Base-by-base conservation (phyloP, 495 filamentous ascomycete genomes). In the Penicillium steckii region DNA sequence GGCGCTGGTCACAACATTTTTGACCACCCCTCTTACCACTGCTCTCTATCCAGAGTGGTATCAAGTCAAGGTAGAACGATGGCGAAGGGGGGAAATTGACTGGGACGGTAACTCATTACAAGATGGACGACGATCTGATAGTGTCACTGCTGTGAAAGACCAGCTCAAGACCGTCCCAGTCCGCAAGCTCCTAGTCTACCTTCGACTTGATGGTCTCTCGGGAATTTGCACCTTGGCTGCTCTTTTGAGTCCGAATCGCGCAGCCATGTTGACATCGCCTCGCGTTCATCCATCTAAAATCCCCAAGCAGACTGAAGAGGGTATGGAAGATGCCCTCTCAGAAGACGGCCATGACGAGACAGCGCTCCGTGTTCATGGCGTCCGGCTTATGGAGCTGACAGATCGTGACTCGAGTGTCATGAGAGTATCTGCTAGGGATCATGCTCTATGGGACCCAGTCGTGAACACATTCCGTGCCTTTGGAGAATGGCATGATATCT, bases 361-460 rank as follows among this genome's bases (percentile, higher is more conserved):
- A 19, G 80, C 85, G 1, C 77, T 96, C 3, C 83, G 91, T 62
- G 89, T 95, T 0, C 87, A 96, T 60, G 94, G 91, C 29, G 70
- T 96, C 19, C 87, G 92, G 2, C 75, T 98, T 44, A 69, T 97
- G 33, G 90, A 95, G 62, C 83, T 97, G 19, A 94, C 90, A 1
- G 91, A 98, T 53, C 91, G 94, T 77, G 85, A 87, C 26, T 97
- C 94, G 6, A 89, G 91, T 17, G 91, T 96, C 47, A 98, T 98
- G 94, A 87, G 91, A 59, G 89, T 95, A 5, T 85, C 90, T 0
- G 90, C 94, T 52, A 90, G 92, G 8, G 89, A 91, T 17, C 85
- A 87, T 55, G 81, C 83, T 9, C 72, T 84, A 4, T 81, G 81
- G 69, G 94, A 98, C 59, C 91, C 94, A 4, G 89, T 97, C 0